phyloP scores from a whole-genome alignment of 176 grass and related monocot genomes.

The Elaeis guineensis region DNA sequence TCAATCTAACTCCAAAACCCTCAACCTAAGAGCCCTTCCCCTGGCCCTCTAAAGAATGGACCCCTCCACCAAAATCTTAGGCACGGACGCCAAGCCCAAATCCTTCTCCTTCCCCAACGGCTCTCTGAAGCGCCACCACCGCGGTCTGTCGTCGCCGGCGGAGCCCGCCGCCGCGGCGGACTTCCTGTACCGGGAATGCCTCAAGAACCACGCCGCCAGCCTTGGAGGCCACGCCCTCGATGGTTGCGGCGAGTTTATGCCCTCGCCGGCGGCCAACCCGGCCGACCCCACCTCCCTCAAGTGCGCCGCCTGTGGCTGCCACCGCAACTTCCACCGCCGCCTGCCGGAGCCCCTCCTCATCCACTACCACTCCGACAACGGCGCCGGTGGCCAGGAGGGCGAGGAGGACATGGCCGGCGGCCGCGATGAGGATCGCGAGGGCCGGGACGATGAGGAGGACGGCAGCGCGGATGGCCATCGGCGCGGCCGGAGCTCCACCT shows the following conservation, averaged over 20 bases:
- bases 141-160: conserved; percentile 9
- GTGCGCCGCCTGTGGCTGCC: conserved; percentile 89
- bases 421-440: conserved; percentile 49
- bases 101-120: conserved; percentile 70
- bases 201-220: conserved; percentile 93
- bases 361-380: conserved; percentile 6
- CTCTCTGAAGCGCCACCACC: conserved; percentile 42
- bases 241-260: conserved; percentile 94
- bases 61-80: conserved; percentile 18
- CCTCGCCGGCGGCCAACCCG: conserved; percentile 29
- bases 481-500: conserved; percentile 29
- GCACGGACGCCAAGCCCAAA: conserved; percentile 22
- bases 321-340: conserved; percentile 97
- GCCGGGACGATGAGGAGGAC: conserved; percentile 17
- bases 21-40: not conserved
- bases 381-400: conserved; percentile 21
- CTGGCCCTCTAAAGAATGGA: no score
- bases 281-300: conserved; percentile 55
- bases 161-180: not conserved
- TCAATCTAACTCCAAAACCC: conserved; percentile 1
- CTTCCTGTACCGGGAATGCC: conserved; percentile 75
- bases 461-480: conserved; percentile 17
- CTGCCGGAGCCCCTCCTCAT: conserved; percentile 16
- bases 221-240: conserved; percentile 81
- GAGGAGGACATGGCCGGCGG: conserved; percentile 43